Evolutionary conservation across 2,329 filamentous ascomycete species (phyloP).

Genomic region (Penicillium verrucosum): DNA sequence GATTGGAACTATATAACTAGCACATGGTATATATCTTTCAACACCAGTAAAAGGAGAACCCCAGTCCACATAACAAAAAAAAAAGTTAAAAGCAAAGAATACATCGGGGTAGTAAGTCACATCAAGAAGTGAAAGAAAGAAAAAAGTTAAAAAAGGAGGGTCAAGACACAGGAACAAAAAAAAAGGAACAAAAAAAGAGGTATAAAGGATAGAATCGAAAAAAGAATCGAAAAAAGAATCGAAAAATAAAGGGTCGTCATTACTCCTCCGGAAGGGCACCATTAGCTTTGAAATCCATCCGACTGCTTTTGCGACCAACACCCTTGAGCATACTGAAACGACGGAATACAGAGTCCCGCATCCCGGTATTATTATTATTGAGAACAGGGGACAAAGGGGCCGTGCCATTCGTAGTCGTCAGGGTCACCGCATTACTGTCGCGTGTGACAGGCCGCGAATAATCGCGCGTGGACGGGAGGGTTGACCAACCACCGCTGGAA

Average conservation of each 20-base stretch:
- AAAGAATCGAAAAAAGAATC: slow-evolving; percentile 9
- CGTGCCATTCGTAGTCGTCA: slow-evolving; percentile 12
- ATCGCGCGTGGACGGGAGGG: slow-evolving; percentile 34
- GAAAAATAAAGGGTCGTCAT: slow-evolving; percentile 4
- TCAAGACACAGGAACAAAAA: neutral
- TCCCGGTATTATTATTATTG: slow-evolving; percentile 27
- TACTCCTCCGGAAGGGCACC: slow-evolving; percentile 39
- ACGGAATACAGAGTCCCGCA: slow-evolving; percentile 68
- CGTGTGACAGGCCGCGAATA: slow-evolving; percentile 34
- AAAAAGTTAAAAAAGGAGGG: slow-evolving; percentile 3
- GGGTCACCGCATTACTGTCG: slow-evolving; percentile 25
- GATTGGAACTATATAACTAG: slow-evolving; percentile 9
- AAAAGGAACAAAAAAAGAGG: slow-evolving; percentile 6
- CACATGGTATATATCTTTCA: slow-evolving; percentile 24
- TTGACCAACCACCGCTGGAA: slow-evolving; percentile 34
- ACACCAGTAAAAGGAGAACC: slow-evolving; percentile 12
- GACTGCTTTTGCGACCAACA: slow-evolving; percentile 66
- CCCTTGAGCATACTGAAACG: slow-evolving; percentile 71
- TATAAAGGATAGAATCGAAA: slow-evolving; percentile 1
- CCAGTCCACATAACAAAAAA: slow-evolving; percentile 15
- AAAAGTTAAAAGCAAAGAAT: slow-evolving; percentile 1
- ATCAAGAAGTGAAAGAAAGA: slow-evolving; percentile 15
- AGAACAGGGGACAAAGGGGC: slow-evolving; percentile 34
- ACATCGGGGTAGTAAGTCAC: slow-evolving; percentile 17
- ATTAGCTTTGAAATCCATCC: slow-evolving; percentile 45